Evolutionary conservation across 495 filamentous ascomycete genomes (phyloP).

Genomic region (Lasiosphaeria miniovina): DNA sequence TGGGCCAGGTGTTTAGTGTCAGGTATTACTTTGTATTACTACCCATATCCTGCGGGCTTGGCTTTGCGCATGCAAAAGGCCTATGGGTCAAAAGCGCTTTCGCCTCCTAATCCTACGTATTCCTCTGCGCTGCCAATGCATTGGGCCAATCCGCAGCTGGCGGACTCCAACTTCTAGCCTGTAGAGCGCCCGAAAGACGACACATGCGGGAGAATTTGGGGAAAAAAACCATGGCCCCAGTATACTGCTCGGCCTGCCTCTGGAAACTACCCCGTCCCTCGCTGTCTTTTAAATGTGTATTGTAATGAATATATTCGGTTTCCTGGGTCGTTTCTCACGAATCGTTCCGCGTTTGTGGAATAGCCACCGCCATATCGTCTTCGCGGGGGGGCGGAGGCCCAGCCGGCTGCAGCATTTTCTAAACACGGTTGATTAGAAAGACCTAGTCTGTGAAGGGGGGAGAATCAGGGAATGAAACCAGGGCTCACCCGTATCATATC

Average conservation of each 20-base stretch:
- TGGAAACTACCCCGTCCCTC: background rate
- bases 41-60: too few relatives aligned
- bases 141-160: too few relatives aligned
- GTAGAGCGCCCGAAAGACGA: too few relatives aligned
- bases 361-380: conserved; percentile 36
- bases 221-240: too few relatives aligned
- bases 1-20: too few relatives aligned
- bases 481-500: conserved; percentile 65
- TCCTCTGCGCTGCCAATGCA: too few relatives aligned
- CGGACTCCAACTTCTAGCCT: too few relatives aligned
- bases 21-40: too few relatives aligned
- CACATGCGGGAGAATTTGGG: too few relatives aligned
- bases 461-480: conserved; percentile 8
- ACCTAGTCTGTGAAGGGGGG: background rate
- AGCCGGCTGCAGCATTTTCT: conserved; percentile 89
- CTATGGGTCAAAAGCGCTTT: too few relatives aligned
- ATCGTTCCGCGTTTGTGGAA: conserved; percentile 8
- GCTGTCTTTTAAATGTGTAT: background rate
- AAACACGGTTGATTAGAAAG: background rate
- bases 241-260: background rate
- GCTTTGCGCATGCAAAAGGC: too few relatives aligned
- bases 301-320: background rate
- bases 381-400: conserved; percentile 75
- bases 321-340: background rate
- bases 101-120: too few relatives aligned